These are phyloP conservation scores for Sorghum bicolor DNA, from an alignment of 176 grass and related monocot genomes.

Conservation along the genomic window Sorghum_bicolor_NCBIv3 NC_012870.2:60079501-60080000, in stretches of 20 bases:
- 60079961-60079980: constrained; percentile 59
- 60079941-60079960: constrained; percentile 35
- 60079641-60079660: constrained; percentile 28
- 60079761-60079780: background rate
- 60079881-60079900: constrained; percentile 32
- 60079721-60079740: constrained; percentile 26
- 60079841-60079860: background rate
- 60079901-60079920: constrained; percentile 29
- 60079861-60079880: constrained; percentile 1
- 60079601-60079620: constrained; percentile 20
- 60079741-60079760: constrained; percentile 18
- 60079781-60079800: constrained; percentile 35
- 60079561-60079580: constrained; percentile 24
- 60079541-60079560: constrained; percentile 35
- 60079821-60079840: constrained; percentile 49
- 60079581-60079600: constrained; percentile 16
- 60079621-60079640: constrained; percentile 34
- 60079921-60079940: constrained; percentile 20
- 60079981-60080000: constrained; percentile 59
- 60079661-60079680: constrained; percentile 35
- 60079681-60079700: constrained; percentile 25
- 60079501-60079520: constrained; percentile 14
- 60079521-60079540: constrained; percentile 29
- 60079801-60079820: constrained; percentile 42
- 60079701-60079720: constrained; percentile 13